Base-by-base conservation (phyloP, 2,329 filamentous ascomycete genomes). In the Penicillium sp. region DNA sequence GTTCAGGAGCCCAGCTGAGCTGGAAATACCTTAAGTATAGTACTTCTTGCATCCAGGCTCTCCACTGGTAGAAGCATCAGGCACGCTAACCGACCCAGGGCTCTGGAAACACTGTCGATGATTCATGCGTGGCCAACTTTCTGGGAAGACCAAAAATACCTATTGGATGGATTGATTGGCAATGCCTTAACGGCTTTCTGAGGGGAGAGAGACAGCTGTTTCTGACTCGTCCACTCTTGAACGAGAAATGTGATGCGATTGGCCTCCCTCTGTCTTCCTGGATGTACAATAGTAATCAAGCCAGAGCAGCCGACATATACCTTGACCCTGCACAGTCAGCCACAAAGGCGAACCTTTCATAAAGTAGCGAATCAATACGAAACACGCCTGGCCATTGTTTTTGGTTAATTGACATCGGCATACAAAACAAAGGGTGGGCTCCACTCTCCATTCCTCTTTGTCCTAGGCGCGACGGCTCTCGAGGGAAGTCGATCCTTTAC, bases 351-450 rank as follows among this genome's bases (percentile, higher is more conserved):
- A 43, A 14, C 28, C 26, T 34, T 33, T 49, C 19, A 28, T n/a
- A n/a, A n/a, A n/a, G 11, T 43, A 9, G 45, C 48, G 46, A 58
- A 56, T 59, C 49, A 59, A 59, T 57, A 47, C 56, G 54, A 61
- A 56, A 61, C 56, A 57, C 40, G 48, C 33, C 19, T 37, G 21
- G 24, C 48, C 44, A 44, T 59, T 53, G 54, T 57, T 55, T 56
- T 39, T 51, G 37, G 48, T 56, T 61, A 44, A 53, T 55, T 60
- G 48, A 55, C 39, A 36, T 33, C 46, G 47, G 40, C 33, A 47
- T 26, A 47, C 31, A 54, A 51, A 43, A 45, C 34, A 48, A 37
- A 48, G 45, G 19, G 6, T 29, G 9, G 28, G 42, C n/a, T 36
- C 33, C 43, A 43, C 44, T 51, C 48, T 45, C 21, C 42, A 51